Conservation (phyloP, 257 asterid genomes). For the Nicotiana attenuata region DNA sequence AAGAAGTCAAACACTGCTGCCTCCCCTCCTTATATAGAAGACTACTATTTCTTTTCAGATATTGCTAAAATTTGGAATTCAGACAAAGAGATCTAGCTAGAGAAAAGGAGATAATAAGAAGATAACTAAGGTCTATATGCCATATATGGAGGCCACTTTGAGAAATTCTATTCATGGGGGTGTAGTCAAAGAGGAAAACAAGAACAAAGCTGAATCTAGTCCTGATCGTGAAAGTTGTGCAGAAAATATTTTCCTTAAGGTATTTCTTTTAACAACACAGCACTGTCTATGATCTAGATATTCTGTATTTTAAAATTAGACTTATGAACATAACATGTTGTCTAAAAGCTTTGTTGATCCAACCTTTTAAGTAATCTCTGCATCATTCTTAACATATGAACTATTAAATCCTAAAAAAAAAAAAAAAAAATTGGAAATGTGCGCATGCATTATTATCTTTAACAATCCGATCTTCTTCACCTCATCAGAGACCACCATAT, state of each 20-base stretch:
- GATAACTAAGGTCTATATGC: not conserved
- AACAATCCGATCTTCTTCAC: too few relatives aligned
- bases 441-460: too few relatives aligned
- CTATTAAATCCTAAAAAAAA: not conserved
- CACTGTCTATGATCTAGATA: too few relatives aligned
- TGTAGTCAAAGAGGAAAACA: constrained; percentile 31
- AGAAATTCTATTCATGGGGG: constrained; percentile 28
- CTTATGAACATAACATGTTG: not conserved
- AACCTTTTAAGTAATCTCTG: not conserved
- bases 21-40: constrained; percentile 35
- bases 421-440: not conserved
- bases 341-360: not conserved
- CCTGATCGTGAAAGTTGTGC: constrained; percentile 30
- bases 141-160: constrained; percentile 23
- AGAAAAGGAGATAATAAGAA: constrained; percentile 12
- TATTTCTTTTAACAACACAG: not conserved
- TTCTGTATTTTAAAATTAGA: not conserved
- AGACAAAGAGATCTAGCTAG: constrained; percentile 1
- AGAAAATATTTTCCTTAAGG: constrained; percentile 27
- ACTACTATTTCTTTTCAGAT: constrained; percentile 23
- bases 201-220: constrained; percentile 32
- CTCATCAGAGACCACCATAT: too few relatives aligned
- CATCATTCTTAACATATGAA: not conserved
- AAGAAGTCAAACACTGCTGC: constrained; percentile 60
- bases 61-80: constrained; percentile 18